Evolutionary conservation across 371 early-diverging fungal genomes (phyloP).

Genomic region (Actinomucor elegans): DNA sequence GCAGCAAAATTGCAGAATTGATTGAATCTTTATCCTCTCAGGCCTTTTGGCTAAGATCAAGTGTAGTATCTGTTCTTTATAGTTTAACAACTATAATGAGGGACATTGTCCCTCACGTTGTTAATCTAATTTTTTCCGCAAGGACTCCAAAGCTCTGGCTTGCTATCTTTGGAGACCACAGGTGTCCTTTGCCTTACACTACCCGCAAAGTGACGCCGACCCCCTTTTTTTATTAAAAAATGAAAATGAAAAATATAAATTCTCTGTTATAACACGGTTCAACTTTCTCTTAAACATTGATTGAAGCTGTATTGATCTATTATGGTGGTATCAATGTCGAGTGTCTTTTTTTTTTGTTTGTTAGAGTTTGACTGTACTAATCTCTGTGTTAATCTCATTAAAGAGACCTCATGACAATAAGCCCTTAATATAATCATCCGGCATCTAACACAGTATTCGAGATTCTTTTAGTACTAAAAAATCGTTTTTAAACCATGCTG

Average conservation of each 20-base stretch:
- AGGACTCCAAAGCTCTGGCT: conserved; percentile 36
- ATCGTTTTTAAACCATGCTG: too few species aligned
- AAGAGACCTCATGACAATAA: too few species aligned
- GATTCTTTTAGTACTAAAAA: too few species aligned
- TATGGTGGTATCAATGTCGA: too few species aligned
- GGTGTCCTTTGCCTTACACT: conserved; percentile 48
- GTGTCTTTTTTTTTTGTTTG: too few species aligned
- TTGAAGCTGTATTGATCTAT: too few species aligned
- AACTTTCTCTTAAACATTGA: too few species aligned
- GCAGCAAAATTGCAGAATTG: conserved; percentile 13
- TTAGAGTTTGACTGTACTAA: too few species aligned
- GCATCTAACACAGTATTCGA: too few species aligned
- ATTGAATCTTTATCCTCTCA: conserved; percentile 58
- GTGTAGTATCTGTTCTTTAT: conserved; percentile 85
- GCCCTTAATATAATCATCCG: too few species aligned
- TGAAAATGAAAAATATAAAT: conserved; percentile 19
- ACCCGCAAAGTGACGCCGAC: conserved; percentile 40
- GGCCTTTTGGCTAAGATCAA: conserved; percentile 82
- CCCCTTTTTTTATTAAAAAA: conserved; percentile 11
- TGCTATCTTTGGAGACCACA: conserved; percentile 35
- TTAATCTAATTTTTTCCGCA: conserved; percentile 62
- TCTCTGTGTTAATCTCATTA: too few species aligned
- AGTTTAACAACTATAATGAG: conserved; percentile 72
- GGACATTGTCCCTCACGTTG: conserved; percentile 44
- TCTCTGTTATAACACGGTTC: too few species aligned